Evolutionary conservation across 306 rosid genomes (phyloP), one percentile per base, ranked within the genome.

Genomic region (Biancaea sappan): DNA sequence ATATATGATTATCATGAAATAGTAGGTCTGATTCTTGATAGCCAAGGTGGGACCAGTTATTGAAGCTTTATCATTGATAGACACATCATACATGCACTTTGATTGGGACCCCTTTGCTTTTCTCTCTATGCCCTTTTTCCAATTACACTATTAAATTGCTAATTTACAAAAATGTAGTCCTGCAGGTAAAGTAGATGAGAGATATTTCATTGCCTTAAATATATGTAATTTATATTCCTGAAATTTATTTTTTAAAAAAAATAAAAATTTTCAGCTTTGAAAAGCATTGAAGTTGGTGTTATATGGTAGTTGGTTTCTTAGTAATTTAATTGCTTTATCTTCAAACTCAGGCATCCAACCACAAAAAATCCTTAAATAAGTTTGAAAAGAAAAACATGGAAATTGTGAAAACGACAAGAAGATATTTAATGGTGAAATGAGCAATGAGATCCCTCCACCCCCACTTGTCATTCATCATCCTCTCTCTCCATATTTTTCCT

Each of bases 261-360:
- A 72, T 66, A 25, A 28, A 72, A 61, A 68, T 66, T 69, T 59
- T 63, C 24, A 75, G 80, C 79, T 71, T 78, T 76, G 35, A 53
- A 53, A 76, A 73, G 84, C 91, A 84, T 85, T 87, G 83, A 92
- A 92, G 91, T 88, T 70, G 90, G 83, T 86, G 88, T 86, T 79
- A 83, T 79, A 83, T 80, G 88, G 94, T 88, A 78, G 97, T 86
- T 89, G 97, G 90, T 88, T 89, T 80, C 85, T 81, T 74, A 16
- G 79, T 84, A 84, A 89, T 81, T 92, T 83, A 89, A 84, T 86
- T 89, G 91, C 93, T 87, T 89, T 91, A 89, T 91, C 95, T 89
- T 87, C 87, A 83, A 84, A 88, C 90, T 73, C 81, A 35, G 87
- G 71, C 84, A 86, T 92, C 90, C 96, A 86, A 89, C 97, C 97